Conservation (phyloP, 192 early-diverging fungal genomes). For the Haplosporangium gracile region DNA sequence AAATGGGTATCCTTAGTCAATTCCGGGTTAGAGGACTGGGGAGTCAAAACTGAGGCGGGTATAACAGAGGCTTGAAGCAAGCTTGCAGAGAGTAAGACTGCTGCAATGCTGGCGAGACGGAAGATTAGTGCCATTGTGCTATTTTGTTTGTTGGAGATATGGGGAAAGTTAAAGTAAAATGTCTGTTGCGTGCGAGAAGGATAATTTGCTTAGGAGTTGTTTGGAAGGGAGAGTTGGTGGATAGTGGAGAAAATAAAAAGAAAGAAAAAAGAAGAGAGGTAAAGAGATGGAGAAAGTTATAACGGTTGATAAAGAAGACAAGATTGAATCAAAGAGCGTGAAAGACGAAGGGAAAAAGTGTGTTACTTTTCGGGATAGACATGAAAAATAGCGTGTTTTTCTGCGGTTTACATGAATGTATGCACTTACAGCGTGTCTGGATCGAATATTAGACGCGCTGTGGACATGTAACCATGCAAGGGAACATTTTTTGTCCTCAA, state of each 20-base stretch:
- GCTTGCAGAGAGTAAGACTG: background rate
- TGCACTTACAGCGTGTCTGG: too few relatives aligned
- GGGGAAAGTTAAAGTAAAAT: background rate
- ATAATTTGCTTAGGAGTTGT: too few relatives aligned
- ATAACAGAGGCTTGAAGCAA: background rate
- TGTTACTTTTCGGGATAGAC: background rate
- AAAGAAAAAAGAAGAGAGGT: background rate
- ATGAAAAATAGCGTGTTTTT: too few relatives aligned
- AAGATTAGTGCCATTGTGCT: background rate
- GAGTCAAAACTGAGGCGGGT: background rate
- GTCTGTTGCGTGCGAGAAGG: background rate
- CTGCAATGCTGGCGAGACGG: background rate
- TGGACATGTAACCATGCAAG: too few relatives aligned
- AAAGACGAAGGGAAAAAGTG: background rate
- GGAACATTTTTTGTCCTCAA: too few relatives aligned
- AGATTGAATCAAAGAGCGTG: background rate
- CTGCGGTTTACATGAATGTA: too few relatives aligned
- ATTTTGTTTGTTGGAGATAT: background rate
- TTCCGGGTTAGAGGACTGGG: background rate
- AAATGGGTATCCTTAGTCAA: background rate
- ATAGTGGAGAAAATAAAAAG: too few relatives aligned
- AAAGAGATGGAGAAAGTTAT: background rate
- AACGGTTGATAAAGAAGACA: background rate
- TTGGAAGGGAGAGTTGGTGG: too few relatives aligned
- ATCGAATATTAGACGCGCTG: too few relatives aligned